phyloP scores from a whole-genome alignment of 2,329 filamentous ascomycete genomes.

The Microdochium nivale region DNA sequence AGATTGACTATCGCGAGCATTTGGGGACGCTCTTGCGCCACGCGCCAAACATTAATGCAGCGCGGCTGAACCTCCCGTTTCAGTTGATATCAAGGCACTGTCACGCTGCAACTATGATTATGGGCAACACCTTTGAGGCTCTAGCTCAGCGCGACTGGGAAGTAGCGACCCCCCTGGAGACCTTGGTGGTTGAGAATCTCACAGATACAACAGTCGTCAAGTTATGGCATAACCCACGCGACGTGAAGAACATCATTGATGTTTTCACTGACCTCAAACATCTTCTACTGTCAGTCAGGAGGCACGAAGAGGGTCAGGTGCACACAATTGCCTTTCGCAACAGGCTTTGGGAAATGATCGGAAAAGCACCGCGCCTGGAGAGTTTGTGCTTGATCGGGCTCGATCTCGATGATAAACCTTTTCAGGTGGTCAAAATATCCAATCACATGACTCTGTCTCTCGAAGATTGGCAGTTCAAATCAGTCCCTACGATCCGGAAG shows the following conservation, averaged over 20 bases:
- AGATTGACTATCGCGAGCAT: constrained; percentile 32
- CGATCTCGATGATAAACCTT: constrained; percentile 28
- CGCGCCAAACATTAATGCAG: constrained; percentile 32
- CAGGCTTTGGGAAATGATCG: constrained; percentile 41
- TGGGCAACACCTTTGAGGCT: constrained; percentile 42
- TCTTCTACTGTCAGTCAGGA: constrained; percentile 36
- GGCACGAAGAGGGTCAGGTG: constrained; percentile 27
- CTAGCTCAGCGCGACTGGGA: constrained; percentile 31
- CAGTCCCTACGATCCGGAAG: constrained; percentile 21
- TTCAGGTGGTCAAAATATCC: constrained; percentile 27
- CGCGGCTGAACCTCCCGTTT: constrained; percentile 43
- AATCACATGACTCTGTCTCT: constrained; percentile 23
- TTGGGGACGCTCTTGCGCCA: constrained; percentile 33
- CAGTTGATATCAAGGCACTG: constrained; percentile 37
- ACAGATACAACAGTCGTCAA: constrained; percentile 37
- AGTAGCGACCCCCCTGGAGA: constrained; percentile 32
- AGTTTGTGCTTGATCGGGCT: constrained; percentile 40
- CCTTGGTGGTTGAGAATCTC: constrained; percentile 41
- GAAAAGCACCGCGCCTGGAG: constrained; percentile 31
- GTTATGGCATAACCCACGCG: constrained; percentile 42
- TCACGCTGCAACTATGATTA: constrained; percentile 38
- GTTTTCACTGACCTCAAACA: constrained; percentile 32
- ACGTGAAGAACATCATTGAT: constrained; percentile 38
- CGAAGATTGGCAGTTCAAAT: constrained; percentile 29
- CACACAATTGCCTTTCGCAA: constrained; percentile 29